These are phyloP conservation scores for Curvularia sp. DNA, from an alignment of 2,329 filamentous ascomycete species.

Conservation along the genomic window DNA sequence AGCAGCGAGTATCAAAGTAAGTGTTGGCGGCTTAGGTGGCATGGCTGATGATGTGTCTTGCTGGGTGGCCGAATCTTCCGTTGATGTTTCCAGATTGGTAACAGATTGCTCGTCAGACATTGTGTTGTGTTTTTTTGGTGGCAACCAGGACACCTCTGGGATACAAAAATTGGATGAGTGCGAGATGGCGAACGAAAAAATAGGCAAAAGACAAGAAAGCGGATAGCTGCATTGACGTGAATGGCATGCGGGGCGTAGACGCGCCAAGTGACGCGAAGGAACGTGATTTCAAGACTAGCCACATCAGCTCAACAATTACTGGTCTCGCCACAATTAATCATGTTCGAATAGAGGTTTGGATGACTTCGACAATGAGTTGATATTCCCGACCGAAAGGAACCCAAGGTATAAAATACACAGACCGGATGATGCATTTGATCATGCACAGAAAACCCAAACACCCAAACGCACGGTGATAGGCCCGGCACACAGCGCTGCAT, in stretches of 20 bases:
- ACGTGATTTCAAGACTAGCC: conserved; percentile 25
- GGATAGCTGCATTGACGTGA: conserved; percentile 11
- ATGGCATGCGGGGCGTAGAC: conserved; percentile 20
- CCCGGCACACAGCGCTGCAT: conserved; percentile 17
- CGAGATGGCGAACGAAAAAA: not conserved
- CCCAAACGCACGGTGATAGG: conserved; percentile 21
- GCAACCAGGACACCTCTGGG: not conserved
- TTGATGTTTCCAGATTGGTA: conserved; percentile 1
- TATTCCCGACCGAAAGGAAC: conserved; percentile 16
- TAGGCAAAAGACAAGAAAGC: not conserved
- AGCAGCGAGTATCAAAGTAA: conserved; percentile 94
- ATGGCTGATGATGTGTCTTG: conserved; percentile 17
- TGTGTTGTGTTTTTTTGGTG: conserved; percentile 1
- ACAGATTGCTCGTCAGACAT: conserved; percentile 16
- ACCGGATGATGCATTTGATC: conserved; percentile 17
- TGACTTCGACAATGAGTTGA: conserved; percentile 16
- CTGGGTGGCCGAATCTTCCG: conserved; percentile 1
- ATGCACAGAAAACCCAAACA: conserved; percentile 26
- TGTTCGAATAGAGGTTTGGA: not conserved
- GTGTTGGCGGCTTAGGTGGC: conserved; percentile 56
- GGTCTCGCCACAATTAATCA: not conserved
- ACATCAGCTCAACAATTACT: not conserved
- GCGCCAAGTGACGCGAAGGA: conserved; percentile 33
- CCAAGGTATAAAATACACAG: conserved; percentile 34
- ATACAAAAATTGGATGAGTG: not conserved